Conservation (phyloP, 257 asterid genomes). For the Nyctanthes arbortristis region DNA sequence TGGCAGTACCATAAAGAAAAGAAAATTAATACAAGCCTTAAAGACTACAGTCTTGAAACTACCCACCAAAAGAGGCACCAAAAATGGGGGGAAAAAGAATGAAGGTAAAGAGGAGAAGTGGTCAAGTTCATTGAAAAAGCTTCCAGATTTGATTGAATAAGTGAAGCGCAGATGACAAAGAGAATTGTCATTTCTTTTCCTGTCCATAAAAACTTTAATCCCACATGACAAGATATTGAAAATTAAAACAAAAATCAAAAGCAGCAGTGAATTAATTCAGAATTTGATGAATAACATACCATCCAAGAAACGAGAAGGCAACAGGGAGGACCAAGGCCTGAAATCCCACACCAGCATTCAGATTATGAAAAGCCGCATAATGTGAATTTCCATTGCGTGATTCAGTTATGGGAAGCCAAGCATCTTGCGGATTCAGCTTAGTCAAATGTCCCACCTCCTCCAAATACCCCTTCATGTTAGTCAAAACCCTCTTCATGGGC, state of each 20-base stretch:
- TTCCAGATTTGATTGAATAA: too few relatives aligned
- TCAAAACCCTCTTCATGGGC: conserved; percentile 89
- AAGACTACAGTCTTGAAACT: not conserved
- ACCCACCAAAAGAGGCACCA: not conserved
- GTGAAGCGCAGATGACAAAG: not conserved
- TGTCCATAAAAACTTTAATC: too few relatives aligned
- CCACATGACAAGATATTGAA: too few relatives aligned
- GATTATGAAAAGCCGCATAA: conserved; percentile 93
- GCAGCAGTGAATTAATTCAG: not conserved
- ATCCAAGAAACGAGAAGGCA: conserved; percentile 95
- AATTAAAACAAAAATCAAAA: not conserved
- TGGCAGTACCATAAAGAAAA: not conserved
- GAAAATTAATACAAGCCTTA: not conserved
- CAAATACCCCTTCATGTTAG: conserved; percentile 88
- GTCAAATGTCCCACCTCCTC: conserved; percentile 97
- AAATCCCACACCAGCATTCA: conserved; percentile 95
- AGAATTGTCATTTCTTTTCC: too few relatives aligned
- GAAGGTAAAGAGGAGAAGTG: too few relatives aligned
- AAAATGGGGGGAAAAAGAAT: too few relatives aligned
- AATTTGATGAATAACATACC: conserved; percentile 39
- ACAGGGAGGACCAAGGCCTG: conserved; percentile 94
- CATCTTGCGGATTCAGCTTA: conserved; percentile 95
- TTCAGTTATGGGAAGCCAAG: conserved; percentile 99
- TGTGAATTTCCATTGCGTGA: conserved; percentile 96
- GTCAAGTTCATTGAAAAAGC: too few relatives aligned